Base-by-base conservation (phyloP, 2,329 filamentous ascomycete genomes). In the Botrytis medusae region DNA sequence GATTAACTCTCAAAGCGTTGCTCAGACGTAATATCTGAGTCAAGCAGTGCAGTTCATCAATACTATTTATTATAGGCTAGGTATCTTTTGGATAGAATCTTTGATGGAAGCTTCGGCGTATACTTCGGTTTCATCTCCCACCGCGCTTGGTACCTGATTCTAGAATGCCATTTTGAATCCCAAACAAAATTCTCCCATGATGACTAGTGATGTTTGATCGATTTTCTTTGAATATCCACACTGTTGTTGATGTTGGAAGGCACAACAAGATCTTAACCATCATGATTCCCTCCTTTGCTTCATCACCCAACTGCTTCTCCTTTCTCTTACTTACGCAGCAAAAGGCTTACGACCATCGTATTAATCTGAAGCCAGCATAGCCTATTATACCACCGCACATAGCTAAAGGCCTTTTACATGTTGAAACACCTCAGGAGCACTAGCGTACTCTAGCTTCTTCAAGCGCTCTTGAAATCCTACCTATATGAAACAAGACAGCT, bases 401-500 rank as follows among this genome's bases (percentile, higher is more conserved):
- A 61, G 29, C 12, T 34, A 44, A 4, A 59, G 40, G 12, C 46
- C 60, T 57, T 72, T 54, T 54, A 67, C 32, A 46, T n/a, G 40
- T 67, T 67, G 61, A 72, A 72, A 72, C 70, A 40, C 57, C 61
- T 54, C 37, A 59, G 20, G n/a, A 46, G 46, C 22, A 57, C 14
- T 67, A 67, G 61, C 18, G 57, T 62, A 46, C 46, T 57, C 70
- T 57, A 67, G 46, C 61, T 25, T 42, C 22, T 72, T 67, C 37
- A 72, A 59, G 37, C 61, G 44, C 46, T 32, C 44, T 57, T n/a
- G 40, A 18, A 22, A 10, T 62, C 54, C 68, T 57, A 32, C 68
- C 40, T 57, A 57, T 37, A 42, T 69, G 48, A 69, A 69, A 69
- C 48, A 57, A 42, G 65, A 69, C 69, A 71, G 69, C 42, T 48